Percentiles rank a stretch among this genome's conserved stretches.
Evolutionary conservation across 306 rosid genomes (phyloP).

Genomic region (Oemleria cerasiformis): DNA sequence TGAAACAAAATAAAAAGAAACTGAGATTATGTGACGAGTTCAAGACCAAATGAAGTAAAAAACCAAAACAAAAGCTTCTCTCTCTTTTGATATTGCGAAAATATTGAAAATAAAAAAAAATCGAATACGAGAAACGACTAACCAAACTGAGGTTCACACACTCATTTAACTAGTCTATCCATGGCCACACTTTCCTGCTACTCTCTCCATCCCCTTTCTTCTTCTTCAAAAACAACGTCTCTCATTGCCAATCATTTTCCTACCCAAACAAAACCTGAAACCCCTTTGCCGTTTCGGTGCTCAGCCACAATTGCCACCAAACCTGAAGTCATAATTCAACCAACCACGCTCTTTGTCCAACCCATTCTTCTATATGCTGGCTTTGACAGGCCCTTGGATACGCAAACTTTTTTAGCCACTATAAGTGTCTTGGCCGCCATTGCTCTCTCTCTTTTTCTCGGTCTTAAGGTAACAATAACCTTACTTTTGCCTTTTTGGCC

Average conservation of each 20-base stretch:
- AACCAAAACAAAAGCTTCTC: too few relatives aligned
- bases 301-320: conserved; percentile 24
- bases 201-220: conserved; percentile 48
- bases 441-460: conserved; percentile 86
- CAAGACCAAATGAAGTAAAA: too few relatives aligned
- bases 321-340: conserved; percentile 35
- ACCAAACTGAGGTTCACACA: conserved; percentile 32
- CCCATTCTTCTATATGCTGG: conserved; percentile 58
- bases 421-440: conserved; percentile 82
- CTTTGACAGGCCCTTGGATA: conserved; percentile 51
- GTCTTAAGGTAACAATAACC: conserved; percentile 59
- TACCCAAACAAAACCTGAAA: conserved; percentile 35
- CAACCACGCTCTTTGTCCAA: conserved; percentile 39
- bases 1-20: too few relatives aligned
- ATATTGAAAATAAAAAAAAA: background rate
- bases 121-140: background rate
- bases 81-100: background rate
- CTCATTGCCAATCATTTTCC: conserved; percentile 33
- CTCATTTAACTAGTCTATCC: conserved; percentile 31
- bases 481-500: background rate
- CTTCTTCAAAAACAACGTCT: conserved; percentile 35
- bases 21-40: too few relatives aligned
- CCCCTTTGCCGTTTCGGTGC: conserved; percentile 26
- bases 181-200: conserved; percentile 57
- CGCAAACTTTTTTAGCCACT: conserved; percentile 77